These are phyloP conservation scores for Clitopilus passeckerianus DNA, from an alignment of 768 basidiomycete species.

Conservation along the genomic window DNA sequence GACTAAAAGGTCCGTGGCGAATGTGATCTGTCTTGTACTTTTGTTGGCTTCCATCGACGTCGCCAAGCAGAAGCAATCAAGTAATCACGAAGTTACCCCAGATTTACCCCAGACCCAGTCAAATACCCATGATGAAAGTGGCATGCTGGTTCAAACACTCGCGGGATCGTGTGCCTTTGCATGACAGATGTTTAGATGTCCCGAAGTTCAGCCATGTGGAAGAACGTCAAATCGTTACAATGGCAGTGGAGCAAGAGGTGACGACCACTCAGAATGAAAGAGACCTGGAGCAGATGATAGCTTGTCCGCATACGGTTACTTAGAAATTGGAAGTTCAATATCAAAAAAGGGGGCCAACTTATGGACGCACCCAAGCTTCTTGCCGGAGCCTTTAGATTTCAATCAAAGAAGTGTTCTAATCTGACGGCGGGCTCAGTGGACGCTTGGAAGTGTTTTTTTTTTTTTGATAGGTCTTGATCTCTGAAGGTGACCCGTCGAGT, in stretches of 20 bases:
- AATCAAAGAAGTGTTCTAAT: neutral
- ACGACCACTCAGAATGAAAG: neutral
- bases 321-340: neutral
- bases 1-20: neutral
- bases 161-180: neutral
- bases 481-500: no score
- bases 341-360: neutral
- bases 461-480: neutral
- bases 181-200: neutral
- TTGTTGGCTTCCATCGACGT: neutral
- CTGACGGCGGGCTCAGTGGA: neutral
- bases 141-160: neutral
- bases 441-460: no score
- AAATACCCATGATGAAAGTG: neutral
- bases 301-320: neutral
- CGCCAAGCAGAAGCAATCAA: neutral
- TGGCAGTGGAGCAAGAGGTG: neutral
- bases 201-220: neutral
- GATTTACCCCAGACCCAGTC: constrained; percentile 3
- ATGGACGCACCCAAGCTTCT: neutral
- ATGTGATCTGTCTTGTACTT: neutral
- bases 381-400: neutral
- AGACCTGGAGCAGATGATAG: neutral
- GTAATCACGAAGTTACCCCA: constrained; percentile 3
- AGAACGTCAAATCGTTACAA: neutral